Conservation (phyloP, 2,329 filamentous ascomycete genomes). For the Colletotrichum melonis region DNA sequence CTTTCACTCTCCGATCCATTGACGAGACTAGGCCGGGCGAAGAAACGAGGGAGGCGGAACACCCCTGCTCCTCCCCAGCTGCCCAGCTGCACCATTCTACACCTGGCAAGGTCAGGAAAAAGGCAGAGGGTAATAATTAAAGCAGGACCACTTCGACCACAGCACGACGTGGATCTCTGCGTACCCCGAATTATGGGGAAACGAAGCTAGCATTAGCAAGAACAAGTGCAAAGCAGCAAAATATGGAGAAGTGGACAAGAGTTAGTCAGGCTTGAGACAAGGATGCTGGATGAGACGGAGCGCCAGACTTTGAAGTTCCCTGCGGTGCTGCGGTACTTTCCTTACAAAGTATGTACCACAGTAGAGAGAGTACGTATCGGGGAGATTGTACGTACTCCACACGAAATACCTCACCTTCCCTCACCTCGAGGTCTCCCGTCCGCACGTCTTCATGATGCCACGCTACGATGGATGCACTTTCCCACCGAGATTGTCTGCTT, state of each 20-base stretch:
- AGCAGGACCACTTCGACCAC: constrained; percentile 10
- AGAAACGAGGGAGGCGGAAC: constrained; percentile 12
- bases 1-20: constrained; percentile 30
- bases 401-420: background rate
- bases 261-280: constrained; percentile 29
- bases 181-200: constrained; percentile 33
- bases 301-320: background rate
- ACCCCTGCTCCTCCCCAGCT: constrained; percentile 1
- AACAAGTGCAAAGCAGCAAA: constrained; percentile 6
- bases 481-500: background rate
- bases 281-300: constrained; percentile 28
- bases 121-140: constrained; percentile 18
- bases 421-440: background rate
- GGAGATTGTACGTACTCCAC: background rate
- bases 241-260: constrained; percentile 26
- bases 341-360: background rate
- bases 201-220: constrained; percentile 9
- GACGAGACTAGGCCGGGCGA: constrained; percentile 14
- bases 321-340: background rate
- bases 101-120: constrained; percentile 19
- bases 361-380: background rate
- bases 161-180: background rate
- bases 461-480: background rate
- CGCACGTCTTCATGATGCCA: background rate
- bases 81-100: constrained; percentile 15